phyloP scores from a whole-genome alignment of 208 protist species.

The Endotrypanum monterogeii region DNA sequence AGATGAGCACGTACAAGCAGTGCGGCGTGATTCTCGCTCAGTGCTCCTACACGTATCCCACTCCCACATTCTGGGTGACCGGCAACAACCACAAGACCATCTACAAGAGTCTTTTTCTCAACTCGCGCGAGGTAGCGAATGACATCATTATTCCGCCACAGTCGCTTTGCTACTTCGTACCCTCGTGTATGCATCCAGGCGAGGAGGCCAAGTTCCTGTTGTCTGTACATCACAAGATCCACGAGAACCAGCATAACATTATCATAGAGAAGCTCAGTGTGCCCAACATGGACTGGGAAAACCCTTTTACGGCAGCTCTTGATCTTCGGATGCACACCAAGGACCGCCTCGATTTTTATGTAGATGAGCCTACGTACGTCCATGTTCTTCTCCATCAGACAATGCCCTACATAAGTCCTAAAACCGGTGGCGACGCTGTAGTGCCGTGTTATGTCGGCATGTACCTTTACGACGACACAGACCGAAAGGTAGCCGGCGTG shows the following conservation, averaged over 20 bases:
- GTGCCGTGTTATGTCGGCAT: constrained; percentile 77
- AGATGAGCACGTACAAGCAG: constrained; percentile 57
- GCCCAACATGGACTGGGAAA: constrained; percentile 44
- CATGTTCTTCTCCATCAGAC: constrained; percentile 77
- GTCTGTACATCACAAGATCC: constrained; percentile 41
- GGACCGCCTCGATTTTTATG: constrained; percentile 80
- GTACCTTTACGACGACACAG: constrained; percentile 83
- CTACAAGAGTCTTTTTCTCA: constrained; percentile 77
- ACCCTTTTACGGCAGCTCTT: constrained; percentile 44
- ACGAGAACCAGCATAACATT: constrained; percentile 46
- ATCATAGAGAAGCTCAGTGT: constrained; percentile 50
- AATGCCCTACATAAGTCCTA: constrained; percentile 46
- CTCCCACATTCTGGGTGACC: constrained; percentile 72
- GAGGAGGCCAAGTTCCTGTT: constrained; percentile 56
- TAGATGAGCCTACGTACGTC: constrained; percentile 65
- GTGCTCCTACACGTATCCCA: constrained; percentile 32
- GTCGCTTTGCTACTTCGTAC: constrained; percentile 75
- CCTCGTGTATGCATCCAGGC: constrained; percentile 60
- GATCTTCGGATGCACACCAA: constrained; percentile 49
- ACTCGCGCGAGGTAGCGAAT: constrained; percentile 75
- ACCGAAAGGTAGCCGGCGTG: constrained; percentile 66
- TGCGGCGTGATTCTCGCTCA: constrained; percentile 70
- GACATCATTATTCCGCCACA: constrained; percentile 54
- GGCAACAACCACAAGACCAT: constrained; percentile 79
- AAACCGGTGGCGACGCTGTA: constrained; percentile 66